These are phyloP conservation scores for Rhytidhysteron rufulum DNA, from an alignment of 2,329 filamentous ascomycete species.

Conservation along the genomic window DNA sequence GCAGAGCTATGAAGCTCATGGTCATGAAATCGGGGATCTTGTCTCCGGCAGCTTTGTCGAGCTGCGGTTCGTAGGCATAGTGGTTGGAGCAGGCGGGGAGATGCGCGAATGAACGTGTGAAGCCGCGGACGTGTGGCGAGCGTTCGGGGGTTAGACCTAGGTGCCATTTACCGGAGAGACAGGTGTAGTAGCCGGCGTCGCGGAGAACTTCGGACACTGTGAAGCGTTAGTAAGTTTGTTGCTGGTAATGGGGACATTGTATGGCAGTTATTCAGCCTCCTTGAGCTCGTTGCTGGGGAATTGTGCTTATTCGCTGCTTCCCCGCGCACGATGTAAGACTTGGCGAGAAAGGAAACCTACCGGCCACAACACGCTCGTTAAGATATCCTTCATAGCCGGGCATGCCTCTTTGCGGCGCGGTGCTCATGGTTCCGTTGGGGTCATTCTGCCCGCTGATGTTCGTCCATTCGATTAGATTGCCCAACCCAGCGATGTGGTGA, in stretches of 20 bases:
- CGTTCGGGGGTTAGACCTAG: conserved; percentile 56
- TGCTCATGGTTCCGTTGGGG: conserved; percentile 49
- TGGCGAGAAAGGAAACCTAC: conserved; percentile 55
- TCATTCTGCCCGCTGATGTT: conserved; percentile 53
- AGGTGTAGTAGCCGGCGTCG: conserved; percentile 57
- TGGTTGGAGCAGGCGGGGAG: conserved; percentile 59
- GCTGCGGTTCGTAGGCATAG: conserved; percentile 51
- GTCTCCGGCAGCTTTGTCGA: conserved; percentile 24
- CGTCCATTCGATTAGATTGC: conserved; percentile 50
- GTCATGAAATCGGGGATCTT: conserved; percentile 40
- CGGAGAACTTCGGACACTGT: conserved; percentile 56
- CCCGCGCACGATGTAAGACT: too few species aligned
- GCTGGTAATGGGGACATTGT: too few species aligned
- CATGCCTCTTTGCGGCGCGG: conserved; percentile 53
- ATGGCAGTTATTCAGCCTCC: too few species aligned
- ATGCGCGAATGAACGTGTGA: conserved; percentile 57
- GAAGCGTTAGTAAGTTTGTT: too few species aligned
- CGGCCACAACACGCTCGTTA: conserved; percentile 58
- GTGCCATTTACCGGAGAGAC: conserved; percentile 64
- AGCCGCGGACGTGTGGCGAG: conserved; percentile 55
- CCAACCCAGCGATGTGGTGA: conserved; percentile 57
- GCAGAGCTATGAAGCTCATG: conserved; percentile 39
- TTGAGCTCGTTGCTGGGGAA: too few species aligned
- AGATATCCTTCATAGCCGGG: conserved; percentile 63
- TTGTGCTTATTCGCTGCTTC: too few species aligned